Conservation (phyloP, 2,329 filamentous ascomycete genomes). For the Ophiostoma perfectum region DNA sequence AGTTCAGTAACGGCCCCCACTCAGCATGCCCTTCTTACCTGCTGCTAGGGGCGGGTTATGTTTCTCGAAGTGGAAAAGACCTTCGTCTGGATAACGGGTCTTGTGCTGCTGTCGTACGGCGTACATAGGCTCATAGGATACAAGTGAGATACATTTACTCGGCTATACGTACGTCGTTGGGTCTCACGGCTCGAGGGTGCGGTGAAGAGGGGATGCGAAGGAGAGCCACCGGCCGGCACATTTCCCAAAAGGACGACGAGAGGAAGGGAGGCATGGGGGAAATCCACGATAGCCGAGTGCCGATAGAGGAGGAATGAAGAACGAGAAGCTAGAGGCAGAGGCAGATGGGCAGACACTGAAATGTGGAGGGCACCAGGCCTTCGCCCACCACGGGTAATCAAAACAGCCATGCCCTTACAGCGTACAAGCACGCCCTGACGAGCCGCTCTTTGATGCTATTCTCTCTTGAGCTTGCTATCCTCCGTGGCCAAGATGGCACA, state of each 20-base stretch:
- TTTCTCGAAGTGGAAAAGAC: conserved; percentile 10
- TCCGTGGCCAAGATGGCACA: background rate
- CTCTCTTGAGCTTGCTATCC: background rate
- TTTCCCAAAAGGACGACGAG: background rate
- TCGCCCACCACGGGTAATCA: too few species aligned
- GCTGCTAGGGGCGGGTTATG: conserved; percentile 11
- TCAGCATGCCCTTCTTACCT: background rate
- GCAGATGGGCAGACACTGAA: too few species aligned
- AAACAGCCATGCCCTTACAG: too few species aligned
- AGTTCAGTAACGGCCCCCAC: background rate
- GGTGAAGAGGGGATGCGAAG: background rate
- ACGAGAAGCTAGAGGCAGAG: too few species aligned
- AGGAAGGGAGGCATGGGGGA: background rate
- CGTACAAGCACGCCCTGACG: background rate
- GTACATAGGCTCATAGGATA: too few species aligned
- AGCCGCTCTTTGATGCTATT: background rate
- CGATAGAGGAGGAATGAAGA: background rate
- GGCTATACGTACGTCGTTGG: too few species aligned
- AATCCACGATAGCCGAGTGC: too few species aligned
- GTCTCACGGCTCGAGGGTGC: too few species aligned
- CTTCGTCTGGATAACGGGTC: background rate
- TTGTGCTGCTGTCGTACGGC: too few species aligned
- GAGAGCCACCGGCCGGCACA: background rate
- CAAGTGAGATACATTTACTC: too few species aligned
- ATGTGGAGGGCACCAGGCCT: too few species aligned